Percentiles rank a stretch among this genome's conserved stretches.
Conservation (phyloP, 192 early-diverging fungal species). For the Backusella mclennaniae region DNA sequence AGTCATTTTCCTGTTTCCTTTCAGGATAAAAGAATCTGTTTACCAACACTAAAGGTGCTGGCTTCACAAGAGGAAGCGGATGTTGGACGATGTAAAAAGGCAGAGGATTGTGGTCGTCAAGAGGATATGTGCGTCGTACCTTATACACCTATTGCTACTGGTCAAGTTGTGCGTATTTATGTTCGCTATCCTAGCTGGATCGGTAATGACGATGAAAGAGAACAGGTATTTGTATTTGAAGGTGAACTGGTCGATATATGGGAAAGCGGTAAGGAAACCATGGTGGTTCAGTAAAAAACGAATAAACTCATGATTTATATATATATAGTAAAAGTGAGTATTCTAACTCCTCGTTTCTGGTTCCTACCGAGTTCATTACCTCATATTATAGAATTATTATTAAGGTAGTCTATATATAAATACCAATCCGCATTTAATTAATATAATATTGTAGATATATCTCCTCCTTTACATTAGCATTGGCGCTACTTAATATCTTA, state of each 20-base stretch:
- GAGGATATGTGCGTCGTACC: constrained; percentile 49
- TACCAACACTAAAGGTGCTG: constrained; percentile 44
- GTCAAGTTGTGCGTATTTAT: constrained; percentile 56
- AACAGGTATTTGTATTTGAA: constrained; percentile 56
- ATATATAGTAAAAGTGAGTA: constrained; percentile 57
- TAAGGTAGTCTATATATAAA: constrained; percentile 43
- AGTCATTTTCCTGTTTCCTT: background rate
- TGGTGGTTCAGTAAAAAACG: background rate
- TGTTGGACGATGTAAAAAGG: constrained; percentile 35
- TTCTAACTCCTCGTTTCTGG: constrained; percentile 47
- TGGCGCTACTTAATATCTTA: constrained; percentile 71
- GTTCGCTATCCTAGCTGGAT: constrained; percentile 41
- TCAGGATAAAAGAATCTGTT: constrained; percentile 15
- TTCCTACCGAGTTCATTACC: constrained; percentile 62
- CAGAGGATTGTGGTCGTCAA: constrained; percentile 30
- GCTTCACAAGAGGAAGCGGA: constrained; percentile 17
- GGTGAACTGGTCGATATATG: constrained; percentile 71
- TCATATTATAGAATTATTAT: constrained; percentile 48
- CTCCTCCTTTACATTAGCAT: constrained; percentile 64
- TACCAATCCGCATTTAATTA: background rate
- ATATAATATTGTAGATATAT: constrained; percentile 47
- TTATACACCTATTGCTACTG: constrained; percentile 46
- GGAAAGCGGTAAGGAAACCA: constrained; percentile 53
- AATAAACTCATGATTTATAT: background rate
- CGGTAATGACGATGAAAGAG: constrained; percentile 12